These are phyloP conservation scores for Magnolia kwangsiensis DNA, from an alignment of 164 flowering plant species.

Conservation along the genomic window DNA sequence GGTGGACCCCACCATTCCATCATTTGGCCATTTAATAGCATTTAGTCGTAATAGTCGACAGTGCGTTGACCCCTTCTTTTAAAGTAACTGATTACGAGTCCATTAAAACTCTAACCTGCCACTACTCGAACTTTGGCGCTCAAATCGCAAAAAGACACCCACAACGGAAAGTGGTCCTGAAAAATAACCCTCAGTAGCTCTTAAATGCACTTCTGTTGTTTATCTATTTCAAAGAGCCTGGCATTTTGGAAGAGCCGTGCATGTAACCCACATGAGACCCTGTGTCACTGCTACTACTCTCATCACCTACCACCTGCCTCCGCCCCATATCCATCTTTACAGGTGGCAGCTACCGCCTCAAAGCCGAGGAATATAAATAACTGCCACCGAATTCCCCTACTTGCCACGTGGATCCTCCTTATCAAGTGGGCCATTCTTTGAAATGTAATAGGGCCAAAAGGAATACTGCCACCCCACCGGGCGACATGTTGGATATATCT, in stretches of 20 bases:
- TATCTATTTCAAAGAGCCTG: neutral
- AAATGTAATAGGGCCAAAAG: neutral
- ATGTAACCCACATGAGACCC: neutral
- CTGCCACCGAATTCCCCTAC: neutral
- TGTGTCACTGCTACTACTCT: neutral
- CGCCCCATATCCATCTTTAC: neutral
- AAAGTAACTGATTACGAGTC: neutral
- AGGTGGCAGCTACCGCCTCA: neutral
- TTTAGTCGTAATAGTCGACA: neutral
- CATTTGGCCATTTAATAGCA: too few relatives aligned
- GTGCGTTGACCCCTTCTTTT: neutral
- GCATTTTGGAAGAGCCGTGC: neutral
- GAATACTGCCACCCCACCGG: neutral
- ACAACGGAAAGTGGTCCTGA: neutral
- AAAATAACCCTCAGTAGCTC: neutral
- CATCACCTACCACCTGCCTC: neutral
- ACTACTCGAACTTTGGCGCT: neutral
- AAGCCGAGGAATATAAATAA: too few relatives aligned
- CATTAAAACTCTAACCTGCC: neutral
- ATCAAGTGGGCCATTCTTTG: neutral
- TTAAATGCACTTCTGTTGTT: neutral
- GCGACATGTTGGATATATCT: slow-evolving; percentile 4
- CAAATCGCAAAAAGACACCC: neutral
- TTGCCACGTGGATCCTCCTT: neutral
- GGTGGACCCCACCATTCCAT: too few relatives aligned